phyloP scores from a whole-genome alignment of 768 basidiomycete genomes.

The Calocybe cyanea region DNA sequence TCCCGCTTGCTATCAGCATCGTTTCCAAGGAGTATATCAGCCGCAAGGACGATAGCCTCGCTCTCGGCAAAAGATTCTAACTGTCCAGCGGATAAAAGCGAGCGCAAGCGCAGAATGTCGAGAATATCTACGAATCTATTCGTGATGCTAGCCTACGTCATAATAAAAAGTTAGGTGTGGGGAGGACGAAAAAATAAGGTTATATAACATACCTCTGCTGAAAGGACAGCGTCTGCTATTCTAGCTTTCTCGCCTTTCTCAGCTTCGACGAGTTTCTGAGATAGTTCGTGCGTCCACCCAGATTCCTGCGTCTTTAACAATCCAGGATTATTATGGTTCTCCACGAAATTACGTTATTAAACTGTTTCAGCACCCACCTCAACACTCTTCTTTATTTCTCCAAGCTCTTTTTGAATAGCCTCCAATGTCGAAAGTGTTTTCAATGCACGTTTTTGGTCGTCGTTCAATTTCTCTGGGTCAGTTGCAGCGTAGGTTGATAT shows the following conservation, averaged over 20 bases:
- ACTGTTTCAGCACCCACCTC: conserved; percentile 51
- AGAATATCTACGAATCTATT: conserved; percentile 49
- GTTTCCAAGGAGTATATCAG: conserved; percentile 53
- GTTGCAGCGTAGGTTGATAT: conserved; percentile 68
- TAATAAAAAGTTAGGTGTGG: not conserved
- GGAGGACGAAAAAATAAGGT: not conserved
- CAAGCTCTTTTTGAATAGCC: conserved; percentile 75
- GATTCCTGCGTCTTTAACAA: conserved; percentile 54
- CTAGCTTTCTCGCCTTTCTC: conserved; percentile 55
- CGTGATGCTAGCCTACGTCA: conserved; percentile 38
- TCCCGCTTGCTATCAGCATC: conserved; percentile 47
- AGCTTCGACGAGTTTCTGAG: conserved; percentile 49
- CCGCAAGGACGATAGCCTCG: conserved; percentile 48
- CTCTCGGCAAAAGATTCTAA: conserved; percentile 46
- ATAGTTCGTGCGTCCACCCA: conserved; percentile 54
- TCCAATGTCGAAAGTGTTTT: conserved; percentile 75
- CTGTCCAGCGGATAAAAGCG: conserved; percentile 42
- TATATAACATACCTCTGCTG: conserved; percentile 48
- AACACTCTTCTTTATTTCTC: conserved; percentile 78
- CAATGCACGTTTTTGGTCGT: conserved; percentile 77
- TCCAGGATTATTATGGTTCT: conserved; percentile 6
- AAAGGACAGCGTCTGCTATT: conserved; percentile 50
- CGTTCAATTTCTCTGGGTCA: conserved; percentile 72
- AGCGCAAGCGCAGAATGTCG: conserved; percentile 55
- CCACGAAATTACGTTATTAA: not conserved